Percentiles rank a stretch among this genome's conserved stretches.
phyloP scores from a whole-genome alignment of 371 early-diverging fungal species.

The Lichtheimia ramosa region DNA sequence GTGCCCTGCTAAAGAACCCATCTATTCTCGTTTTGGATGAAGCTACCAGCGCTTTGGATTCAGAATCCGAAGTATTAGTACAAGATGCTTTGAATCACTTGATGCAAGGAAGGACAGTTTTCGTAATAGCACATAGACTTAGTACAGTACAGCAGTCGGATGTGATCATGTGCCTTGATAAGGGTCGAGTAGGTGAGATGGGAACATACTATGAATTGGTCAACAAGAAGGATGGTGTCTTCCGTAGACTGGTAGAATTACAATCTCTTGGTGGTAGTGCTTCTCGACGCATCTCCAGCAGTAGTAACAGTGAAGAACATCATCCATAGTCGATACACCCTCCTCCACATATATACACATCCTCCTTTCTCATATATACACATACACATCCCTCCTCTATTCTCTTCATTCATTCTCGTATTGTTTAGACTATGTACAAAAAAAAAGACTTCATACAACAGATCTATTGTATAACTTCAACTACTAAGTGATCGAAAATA shows the following conservation, averaged over 20 bases:
- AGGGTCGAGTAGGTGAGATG: slow-evolving; percentile 61
- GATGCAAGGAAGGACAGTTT: slow-evolving; percentile 62
- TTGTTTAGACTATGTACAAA: background rate
- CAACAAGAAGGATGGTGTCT: slow-evolving; percentile 53
- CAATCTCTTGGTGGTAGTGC: slow-evolving; percentile 33
- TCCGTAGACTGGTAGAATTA: slow-evolving; percentile 45
- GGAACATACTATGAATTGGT: slow-evolving; percentile 61
- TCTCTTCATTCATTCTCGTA: background rate
- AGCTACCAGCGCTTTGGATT: slow-evolving; percentile 86
- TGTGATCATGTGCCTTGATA: slow-evolving; percentile 60
- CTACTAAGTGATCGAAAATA: slow-evolving; percentile 37
- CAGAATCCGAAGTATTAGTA: slow-evolving; percentile 62
- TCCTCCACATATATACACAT: background rate
- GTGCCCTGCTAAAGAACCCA: slow-evolving; percentile 74
- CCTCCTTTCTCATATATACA: background rate
- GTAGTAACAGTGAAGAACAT: slow-evolving; percentile 2
- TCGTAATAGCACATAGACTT: slow-evolving; percentile 75
- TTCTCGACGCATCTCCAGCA: background rate
- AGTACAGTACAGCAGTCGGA: slow-evolving; percentile 71
- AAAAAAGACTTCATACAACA: background rate
- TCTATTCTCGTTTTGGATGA: slow-evolving; percentile 84
- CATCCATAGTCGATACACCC: background rate
- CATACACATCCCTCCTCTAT: background rate
- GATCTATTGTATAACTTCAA: background rate
- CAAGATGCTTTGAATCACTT: slow-evolving; percentile 61